Conservation (phyloP, 2,329 filamentous ascomycete genomes). For the Penicillium concentricum region DNA sequence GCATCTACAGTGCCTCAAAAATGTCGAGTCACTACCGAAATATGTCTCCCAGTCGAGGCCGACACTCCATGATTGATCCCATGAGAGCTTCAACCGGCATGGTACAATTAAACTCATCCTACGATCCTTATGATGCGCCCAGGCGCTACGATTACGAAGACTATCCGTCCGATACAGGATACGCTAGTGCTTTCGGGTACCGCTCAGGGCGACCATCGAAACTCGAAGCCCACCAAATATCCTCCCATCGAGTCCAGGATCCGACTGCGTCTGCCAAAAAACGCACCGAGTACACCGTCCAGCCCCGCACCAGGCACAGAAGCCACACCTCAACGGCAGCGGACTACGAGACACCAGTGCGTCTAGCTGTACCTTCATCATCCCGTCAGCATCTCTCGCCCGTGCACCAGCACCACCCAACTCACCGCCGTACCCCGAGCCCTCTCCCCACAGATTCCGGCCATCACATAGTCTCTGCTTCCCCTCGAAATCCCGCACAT, state of each 20-base stretch:
- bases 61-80: conserved; percentile 33
- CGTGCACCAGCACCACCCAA: conserved; percentile 29
- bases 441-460: conserved; percentile 33
- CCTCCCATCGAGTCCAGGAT: conserved; percentile 34
- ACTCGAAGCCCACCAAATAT: conserved; percentile 36
- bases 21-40: conserved; percentile 34
- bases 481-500: conserved; percentile 30
- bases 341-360: conserved; percentile 28
- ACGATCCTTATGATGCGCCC: conserved; percentile 35
- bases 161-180: conserved; percentile 34
- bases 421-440: conserved; percentile 33
- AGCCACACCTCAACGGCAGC: conserved; percentile 35
- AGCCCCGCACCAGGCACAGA: conserved; percentile 31
- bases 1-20: conserved; percentile 24
- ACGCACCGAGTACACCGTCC: conserved; percentile 39
- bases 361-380: conserved; percentile 29
- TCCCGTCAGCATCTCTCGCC: conserved; percentile 25
- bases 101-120: conserved; percentile 34
- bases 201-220: conserved; percentile 25
- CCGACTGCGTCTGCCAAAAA: conserved; percentile 32
- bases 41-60: conserved; percentile 34
- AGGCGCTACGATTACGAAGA: conserved; percentile 31
- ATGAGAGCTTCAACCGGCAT: conserved; percentile 44
- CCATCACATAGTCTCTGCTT: conserved; percentile 36
- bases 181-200: conserved; percentile 30